A percentile compares a stretch with the other conserved stretches of the same genome.
Conservation (phyloP, 495 filamentous ascomycete species). For the Aspergillus kassunensis region DNA sequence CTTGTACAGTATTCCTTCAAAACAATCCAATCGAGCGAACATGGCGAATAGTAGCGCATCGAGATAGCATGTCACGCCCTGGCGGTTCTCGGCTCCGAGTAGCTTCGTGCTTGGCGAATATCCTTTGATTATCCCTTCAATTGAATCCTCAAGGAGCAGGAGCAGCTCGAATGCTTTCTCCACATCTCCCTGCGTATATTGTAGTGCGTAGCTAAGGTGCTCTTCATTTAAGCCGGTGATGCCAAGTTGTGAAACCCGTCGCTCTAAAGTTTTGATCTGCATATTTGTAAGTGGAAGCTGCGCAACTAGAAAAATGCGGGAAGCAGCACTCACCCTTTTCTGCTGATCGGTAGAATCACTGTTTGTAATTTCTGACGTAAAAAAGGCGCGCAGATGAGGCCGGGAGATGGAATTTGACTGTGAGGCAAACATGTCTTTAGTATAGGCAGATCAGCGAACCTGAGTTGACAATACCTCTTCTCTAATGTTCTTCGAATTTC, state of each 20-base stretch:
- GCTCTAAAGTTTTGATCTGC: conserved; percentile 37
- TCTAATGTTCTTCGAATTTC: conserved; percentile 44
- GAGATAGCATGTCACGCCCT: conserved; percentile 84
- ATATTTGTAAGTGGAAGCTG: conserved; percentile 1
- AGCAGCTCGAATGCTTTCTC: conserved; percentile 75
- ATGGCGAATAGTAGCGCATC: conserved; percentile 94
- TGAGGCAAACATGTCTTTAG: conserved; percentile 15
- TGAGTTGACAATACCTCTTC: conserved; percentile 39
- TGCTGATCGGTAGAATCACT: conserved; percentile 28
- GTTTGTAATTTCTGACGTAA: conserved; percentile 23
- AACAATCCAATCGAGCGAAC: conserved; percentile 86
- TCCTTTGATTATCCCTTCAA: conserved; percentile 71
- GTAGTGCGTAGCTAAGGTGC: conserved; percentile 69
- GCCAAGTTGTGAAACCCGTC: conserved; percentile 29
- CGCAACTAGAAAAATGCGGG: too few species aligned
- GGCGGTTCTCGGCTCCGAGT: conserved; percentile 81
- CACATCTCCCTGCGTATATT: conserved; percentile 61
- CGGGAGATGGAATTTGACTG: conserved; percentile 26
- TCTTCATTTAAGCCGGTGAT: conserved; percentile 33
- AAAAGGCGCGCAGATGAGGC: conserved; percentile 33
- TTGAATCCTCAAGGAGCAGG: conserved; percentile 68
- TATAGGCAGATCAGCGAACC: neutral
- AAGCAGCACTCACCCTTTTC: conserved; percentile 43
- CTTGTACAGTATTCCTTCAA: conserved; percentile 84
- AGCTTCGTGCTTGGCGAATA: conserved; percentile 68